A percentile compares a stretch with the other conserved stretches of the same genome.
phyloP scores from a whole-genome alignment of 768 basidiomycete species.

The Plicaturopsis crispa region DNA sequence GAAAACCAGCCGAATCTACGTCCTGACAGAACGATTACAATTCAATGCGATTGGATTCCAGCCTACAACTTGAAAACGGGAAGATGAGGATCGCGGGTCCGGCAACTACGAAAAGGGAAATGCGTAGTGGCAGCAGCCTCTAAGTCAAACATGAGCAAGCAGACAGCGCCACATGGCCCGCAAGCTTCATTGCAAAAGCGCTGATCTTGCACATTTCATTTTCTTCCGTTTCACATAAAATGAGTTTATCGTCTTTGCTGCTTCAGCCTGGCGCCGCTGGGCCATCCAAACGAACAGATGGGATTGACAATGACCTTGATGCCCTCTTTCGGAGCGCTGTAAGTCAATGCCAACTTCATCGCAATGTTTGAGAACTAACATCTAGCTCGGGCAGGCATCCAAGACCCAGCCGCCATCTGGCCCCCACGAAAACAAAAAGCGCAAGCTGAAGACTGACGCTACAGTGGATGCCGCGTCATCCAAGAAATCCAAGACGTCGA shows the following conservation, averaged over 20 bases:
- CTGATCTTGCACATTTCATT: too few relatives aligned
- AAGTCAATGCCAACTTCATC: conserved; percentile 13
- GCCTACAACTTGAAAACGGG: too few relatives aligned
- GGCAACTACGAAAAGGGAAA: too few relatives aligned
- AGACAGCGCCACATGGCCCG: too few relatives aligned
- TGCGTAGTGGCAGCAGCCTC: too few relatives aligned
- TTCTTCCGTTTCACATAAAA: too few relatives aligned
- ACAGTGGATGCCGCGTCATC: conserved; percentile 5
- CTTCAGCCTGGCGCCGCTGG: conserved; percentile 25
- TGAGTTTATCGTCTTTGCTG: conserved; percentile 54
- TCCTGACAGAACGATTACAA: too few relatives aligned
- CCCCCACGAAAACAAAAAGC: conserved; percentile 20
- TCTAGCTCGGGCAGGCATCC: conserved; percentile 11
- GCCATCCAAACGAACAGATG: conserved; percentile 27
- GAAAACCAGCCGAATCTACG: too few relatives aligned
- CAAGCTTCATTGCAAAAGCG: too few relatives aligned
- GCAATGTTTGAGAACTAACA: conserved; percentile 8
- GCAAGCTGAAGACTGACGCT: conserved; percentile 20
- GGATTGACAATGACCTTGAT: conserved; percentile 56
- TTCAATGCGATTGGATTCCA: too few relatives aligned
- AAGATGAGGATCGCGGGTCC: too few relatives aligned
- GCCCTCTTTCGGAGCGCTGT: conserved; percentile 52
- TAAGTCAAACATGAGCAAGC: too few relatives aligned
- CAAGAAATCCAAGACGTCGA: conserved; percentile 8
- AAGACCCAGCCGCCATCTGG: conserved; percentile 6